These are phyloP conservation scores for Byssochlamys sp. DNA, from an alignment of 2,329 filamentous ascomycete species.

Conservation along the genomic window DNA sequence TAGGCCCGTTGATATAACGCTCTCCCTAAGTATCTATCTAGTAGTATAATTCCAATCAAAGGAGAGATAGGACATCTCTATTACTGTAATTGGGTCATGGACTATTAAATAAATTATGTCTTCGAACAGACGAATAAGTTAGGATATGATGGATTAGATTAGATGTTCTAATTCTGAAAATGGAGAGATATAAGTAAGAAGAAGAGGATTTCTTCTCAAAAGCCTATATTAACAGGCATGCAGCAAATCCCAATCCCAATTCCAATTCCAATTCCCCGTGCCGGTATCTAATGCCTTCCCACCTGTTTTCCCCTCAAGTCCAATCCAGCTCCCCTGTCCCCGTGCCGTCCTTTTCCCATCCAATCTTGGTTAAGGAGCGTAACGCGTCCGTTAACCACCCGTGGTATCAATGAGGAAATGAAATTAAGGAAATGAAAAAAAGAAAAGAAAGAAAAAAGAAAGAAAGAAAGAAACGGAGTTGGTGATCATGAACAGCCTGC, in stretches of 20 bases:
- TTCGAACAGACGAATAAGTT: no score
- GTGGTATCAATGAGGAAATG: not conserved
- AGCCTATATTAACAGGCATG: not conserved
- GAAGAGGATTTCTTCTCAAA: not conserved
- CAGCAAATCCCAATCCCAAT: no score
- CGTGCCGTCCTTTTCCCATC: not conserved
- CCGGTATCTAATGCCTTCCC: not conserved
- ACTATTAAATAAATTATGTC: no score
- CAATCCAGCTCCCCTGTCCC: not conserved
- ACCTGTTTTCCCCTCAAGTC: not conserved
- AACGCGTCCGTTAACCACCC: not conserved
- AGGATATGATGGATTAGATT: not conserved
- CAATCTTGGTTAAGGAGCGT: not conserved
- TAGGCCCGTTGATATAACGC: no score
- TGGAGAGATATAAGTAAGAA: not conserved
- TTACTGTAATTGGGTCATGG: no score
- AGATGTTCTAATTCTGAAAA: not conserved
- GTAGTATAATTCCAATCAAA: no score
- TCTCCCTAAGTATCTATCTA: no score
- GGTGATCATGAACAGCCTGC: slow-evolving; percentile 12
- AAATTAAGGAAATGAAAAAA: not conserved
- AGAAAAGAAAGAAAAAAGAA: not conserved
- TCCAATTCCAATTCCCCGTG: no score
- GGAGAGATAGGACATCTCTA: no score
- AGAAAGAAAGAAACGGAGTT: not conserved